Percentiles rank a stretch among this genome's conserved stretches.
phyloP scores from a whole-genome alignment of 768 basidiomycete species.

The Pleurotus cornucopiae region DNA sequence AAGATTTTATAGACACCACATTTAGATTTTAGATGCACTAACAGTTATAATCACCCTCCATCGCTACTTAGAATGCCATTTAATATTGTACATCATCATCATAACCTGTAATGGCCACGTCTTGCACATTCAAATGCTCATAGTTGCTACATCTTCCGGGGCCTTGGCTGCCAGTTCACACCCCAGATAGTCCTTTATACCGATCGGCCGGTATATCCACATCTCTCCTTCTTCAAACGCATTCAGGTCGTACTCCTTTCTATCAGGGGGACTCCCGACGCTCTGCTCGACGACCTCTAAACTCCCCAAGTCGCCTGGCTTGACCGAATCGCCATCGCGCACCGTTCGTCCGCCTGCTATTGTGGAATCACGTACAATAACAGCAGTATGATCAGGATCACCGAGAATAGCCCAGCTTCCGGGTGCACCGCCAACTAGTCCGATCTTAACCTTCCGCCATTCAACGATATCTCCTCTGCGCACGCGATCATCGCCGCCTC shows the following conservation, averaged over 20 bases:
- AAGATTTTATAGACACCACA: background rate
- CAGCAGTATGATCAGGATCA: conserved; percentile 52
- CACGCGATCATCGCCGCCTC: conserved; percentile 47
- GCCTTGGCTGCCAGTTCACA: conserved; percentile 11
- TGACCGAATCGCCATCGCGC: conserved; percentile 28
- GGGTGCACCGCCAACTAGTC: conserved; percentile 15
- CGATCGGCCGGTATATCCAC: conserved; percentile 53
- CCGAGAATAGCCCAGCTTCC: conserved; percentile 33
- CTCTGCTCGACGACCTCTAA: conserved; percentile 55
- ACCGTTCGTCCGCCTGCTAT: conserved; percentile 19
- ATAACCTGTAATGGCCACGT: background rate
- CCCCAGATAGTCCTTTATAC: conserved; percentile 32
- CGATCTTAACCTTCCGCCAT: conserved; percentile 40
- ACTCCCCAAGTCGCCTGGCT: conserved; percentile 34
- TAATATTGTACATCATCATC: background rate
- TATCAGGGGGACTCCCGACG: conserved; percentile 33
- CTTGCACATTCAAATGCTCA: conserved; percentile 5
- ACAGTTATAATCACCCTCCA: no score
- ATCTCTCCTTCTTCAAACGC: conserved; percentile 46
- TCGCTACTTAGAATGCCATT: background rate
- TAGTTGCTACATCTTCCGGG: conserved; percentile 7
- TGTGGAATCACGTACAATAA: conserved; percentile 38
- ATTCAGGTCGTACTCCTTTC: conserved; percentile 37
- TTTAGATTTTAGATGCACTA: background rate
- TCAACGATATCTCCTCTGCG: conserved; percentile 54